These are phyloP conservation scores for Trichophyton benhamiae DNA, from an alignment of 2,329 filamentous ascomycete species.

Conservation along the genomic window DNA sequence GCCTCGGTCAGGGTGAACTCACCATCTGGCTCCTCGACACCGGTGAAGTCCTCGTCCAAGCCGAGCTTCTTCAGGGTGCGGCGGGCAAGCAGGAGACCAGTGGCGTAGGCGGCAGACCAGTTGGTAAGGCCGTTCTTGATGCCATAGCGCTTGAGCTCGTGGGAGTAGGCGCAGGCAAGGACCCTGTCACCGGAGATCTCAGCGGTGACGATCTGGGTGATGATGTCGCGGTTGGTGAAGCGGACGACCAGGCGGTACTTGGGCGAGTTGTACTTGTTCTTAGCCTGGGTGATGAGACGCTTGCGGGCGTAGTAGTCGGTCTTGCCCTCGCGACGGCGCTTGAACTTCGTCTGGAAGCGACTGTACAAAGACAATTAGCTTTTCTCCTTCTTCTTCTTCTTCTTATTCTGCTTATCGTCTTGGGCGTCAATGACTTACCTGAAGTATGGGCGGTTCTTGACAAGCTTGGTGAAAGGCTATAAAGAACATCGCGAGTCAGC, in stretches of 20 bases:
- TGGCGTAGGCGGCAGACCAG: constrained; percentile 96
- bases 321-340: constrained; percentile 89
- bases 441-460: constrained; percentile 98
- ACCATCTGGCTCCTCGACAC: constrained; percentile 93
- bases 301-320: constrained; percentile 99
- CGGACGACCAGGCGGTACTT: constrained; percentile 99
- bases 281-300: constrained; percentile 98
- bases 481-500: constrained; percentile 70
- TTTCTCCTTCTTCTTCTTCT: constrained; percentile 7
- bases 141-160: constrained; percentile 96
- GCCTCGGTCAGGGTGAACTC: constrained; percentile 95
- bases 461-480: constrained; percentile 81
- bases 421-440: constrained; percentile 53
- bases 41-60: constrained; percentile 80
- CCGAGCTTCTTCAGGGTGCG: constrained; percentile 95
- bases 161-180: constrained; percentile 79
- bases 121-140: constrained; percentile 98
- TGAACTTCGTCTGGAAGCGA: constrained; percentile 99
- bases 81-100: constrained; percentile 91
- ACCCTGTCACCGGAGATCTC: constrained; percentile 98
- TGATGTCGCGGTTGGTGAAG: constrained; percentile 99
- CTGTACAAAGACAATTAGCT: constrained; percentile 37
- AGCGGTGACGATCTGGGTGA: constrained; percentile 91
- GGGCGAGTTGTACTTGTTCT: constrained; percentile 99
- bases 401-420: neutral